These are phyloP conservation scores for Plantago ovata DNA, from an alignment of 257 asterid genomes.

Conservation along the genomic window DNA sequence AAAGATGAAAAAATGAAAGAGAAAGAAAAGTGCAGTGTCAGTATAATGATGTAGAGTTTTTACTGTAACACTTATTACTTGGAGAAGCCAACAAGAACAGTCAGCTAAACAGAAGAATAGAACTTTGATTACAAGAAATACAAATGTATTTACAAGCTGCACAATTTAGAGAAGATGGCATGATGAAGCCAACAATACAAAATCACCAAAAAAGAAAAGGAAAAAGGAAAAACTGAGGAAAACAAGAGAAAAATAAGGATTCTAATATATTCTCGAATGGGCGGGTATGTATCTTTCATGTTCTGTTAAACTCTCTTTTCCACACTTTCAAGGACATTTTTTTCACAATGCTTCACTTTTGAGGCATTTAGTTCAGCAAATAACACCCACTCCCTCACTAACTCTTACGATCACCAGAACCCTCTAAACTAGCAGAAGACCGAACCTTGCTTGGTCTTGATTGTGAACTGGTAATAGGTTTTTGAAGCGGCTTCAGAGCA, in stretches of 20 bases:
- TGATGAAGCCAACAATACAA: slow-evolving; percentile 32
- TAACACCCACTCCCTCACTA: slow-evolving; percentile 22
- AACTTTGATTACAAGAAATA: slow-evolving; percentile 39
- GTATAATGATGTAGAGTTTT: too few species aligned
- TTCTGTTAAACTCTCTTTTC: slow-evolving; percentile 10
- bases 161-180: slow-evolving; percentile 39
- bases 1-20: too few species aligned
- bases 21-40: too few species aligned
- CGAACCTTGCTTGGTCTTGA: slow-evolving; percentile 40
- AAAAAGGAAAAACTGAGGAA: neutral
- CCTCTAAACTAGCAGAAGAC: slow-evolving; percentile 33
- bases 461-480: slow-evolving; percentile 57
- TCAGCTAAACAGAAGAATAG: slow-evolving; percentile 17
- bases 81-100: neutral
- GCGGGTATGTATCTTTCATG: slow-evolving; percentile 17
- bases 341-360: slow-evolving; percentile 16
- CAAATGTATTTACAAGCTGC: slow-evolving; percentile 53
- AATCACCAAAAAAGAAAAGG: slow-evolving; percentile 13
- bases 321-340: slow-evolving; percentile 18
- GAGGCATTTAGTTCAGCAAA: slow-evolving; percentile 20
- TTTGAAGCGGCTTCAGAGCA: slow-evolving; percentile 78
- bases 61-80: too few species aligned
- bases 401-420: slow-evolving; percentile 23
- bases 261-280: slow-evolving; percentile 25
- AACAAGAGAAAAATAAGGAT: slow-evolving; percentile 5